Percentiles rank a stretch among this genome's conserved stretches.
phyloP scores from a whole-genome alignment of 2,329 filamentous ascomycete species.

The Cordyceps fumosorosea region DNA sequence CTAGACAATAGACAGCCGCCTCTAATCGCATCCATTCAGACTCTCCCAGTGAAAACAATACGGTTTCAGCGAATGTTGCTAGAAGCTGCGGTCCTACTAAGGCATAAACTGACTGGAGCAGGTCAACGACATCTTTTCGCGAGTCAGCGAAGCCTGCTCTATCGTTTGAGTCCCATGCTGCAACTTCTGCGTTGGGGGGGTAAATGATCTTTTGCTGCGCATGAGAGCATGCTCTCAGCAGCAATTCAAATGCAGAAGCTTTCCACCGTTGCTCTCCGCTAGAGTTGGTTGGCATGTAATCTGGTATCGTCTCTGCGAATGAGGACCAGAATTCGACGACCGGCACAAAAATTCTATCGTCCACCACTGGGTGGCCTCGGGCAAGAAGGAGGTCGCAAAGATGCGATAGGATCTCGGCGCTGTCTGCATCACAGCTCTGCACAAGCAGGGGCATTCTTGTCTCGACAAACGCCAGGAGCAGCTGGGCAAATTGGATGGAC shows the following conservation, averaged over 20 bases:
- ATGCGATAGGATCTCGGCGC: conserved; percentile 46
- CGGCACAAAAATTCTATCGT: conserved; percentile 68
- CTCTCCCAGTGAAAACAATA: conserved; percentile 41
- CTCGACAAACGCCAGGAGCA: conserved; percentile 64
- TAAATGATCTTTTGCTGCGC: conserved; percentile 65
- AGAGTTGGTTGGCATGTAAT: conserved; percentile 21
- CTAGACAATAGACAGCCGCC: conserved; percentile 56
- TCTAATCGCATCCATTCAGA: conserved; percentile 55
- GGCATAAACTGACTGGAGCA: conserved; percentile 65
- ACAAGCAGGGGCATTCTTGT: conserved; percentile 56
- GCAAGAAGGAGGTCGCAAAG: conserved; percentile 61
- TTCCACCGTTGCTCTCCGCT: neutral
- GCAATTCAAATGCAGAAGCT: conserved; percentile 15
- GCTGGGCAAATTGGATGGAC: conserved; percentile 56
- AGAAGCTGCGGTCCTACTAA: conserved; percentile 51
- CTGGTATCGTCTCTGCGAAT: conserved; percentile 63
- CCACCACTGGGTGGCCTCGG: conserved; percentile 59
- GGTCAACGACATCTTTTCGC: conserved; percentile 70
- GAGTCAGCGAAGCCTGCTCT: conserved; percentile 63
- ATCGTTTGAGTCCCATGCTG: conserved; percentile 64
- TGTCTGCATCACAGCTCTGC: conserved; percentile 42
- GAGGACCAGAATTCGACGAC: conserved; percentile 77
- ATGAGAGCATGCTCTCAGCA: conserved; percentile 58
- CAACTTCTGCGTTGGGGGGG: conserved; percentile 50
- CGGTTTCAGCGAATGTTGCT: conserved; percentile 49